Base-by-base conservation (phyloP, 768 basidiomycete species). In the Leucocoprinus sp. region DNA sequence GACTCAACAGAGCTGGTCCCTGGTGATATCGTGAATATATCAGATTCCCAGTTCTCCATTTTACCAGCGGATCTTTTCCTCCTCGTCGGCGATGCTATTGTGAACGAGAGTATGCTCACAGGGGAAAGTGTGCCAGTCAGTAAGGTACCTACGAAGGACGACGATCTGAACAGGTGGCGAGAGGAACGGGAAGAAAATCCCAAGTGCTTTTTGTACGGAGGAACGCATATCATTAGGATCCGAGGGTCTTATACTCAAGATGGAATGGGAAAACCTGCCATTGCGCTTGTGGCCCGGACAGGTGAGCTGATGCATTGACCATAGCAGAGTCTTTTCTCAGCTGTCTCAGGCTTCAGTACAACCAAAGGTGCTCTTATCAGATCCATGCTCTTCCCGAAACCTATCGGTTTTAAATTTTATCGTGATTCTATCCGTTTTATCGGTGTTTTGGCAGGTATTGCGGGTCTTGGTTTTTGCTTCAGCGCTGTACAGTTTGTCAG, bases 81-180 rank as follows among this genome's bases (percentile, higher is more conserved):
- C 6, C 78, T 99, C 22, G 89, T 91, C 1, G 96, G 96, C 1
- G 96, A 99, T 61, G 92, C 93, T 1, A 95, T 99, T 48, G 85
- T 98, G 41, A 98, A 98, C 60, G 96, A 99, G 66, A 95, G 92
- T 51, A 98, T 99, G 96, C 77, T 99, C 18, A 98, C 96, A 0
- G 96, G 96, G 9, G 96, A 99, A 65, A 96, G 93, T 52, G 90
- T 99, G 0, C 96, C 96, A 2, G 91, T 99, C 42, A 88, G 88
- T 60, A 99, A 99, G 60, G 64, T 76, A 15, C 85, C 93, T 0
- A 75, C 84, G 48, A 91, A 82, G 57, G 85, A 91, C 53, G 82
- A 82, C 21, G 83, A 82, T 42, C 70, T 97, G 33, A 60, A 64
- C 34, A 72, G 67, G 52, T 93, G 87, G 89, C 75, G 64, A 54